Evolutionary conservation across 2,329 filamentous ascomycete genomes (phyloP).

Genomic region (Xylaria sp.): DNA sequence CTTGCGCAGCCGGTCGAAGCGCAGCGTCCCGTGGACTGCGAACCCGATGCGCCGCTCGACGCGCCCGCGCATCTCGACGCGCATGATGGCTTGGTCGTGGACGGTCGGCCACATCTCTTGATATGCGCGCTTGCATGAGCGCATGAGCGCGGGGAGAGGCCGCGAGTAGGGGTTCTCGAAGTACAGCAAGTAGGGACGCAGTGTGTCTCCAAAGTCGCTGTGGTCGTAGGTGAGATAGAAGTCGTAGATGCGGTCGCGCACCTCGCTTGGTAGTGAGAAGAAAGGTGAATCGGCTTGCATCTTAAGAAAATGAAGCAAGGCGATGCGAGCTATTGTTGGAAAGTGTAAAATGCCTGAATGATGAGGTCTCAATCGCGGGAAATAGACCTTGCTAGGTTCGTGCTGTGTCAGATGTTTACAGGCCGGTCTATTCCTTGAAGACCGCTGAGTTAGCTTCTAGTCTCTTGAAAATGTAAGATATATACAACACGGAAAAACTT

Average conservation of each 20-base stretch:
- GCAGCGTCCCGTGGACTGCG: conserved; percentile 47
- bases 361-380: not conserved
- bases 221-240: conserved; percentile 43
- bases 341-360: not conserved
- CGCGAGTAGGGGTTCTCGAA: conserved; percentile 33
- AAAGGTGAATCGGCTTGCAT: conserved; percentile 33
- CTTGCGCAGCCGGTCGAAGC: conserved; percentile 42
- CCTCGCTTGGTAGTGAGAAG: conserved; percentile 41
- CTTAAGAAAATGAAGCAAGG: not conserved
- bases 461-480: too few species aligned
- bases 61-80: conserved; percentile 43
- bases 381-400: too few species aligned
- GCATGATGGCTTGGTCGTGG: conserved; percentile 43
- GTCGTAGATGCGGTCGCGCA: conserved; percentile 45
- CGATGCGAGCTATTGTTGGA: not conserved
- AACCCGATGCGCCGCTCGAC: conserved; percentile 46
- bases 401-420: too few species aligned
- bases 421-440: too few species aligned
- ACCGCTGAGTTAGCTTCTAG: too few species aligned
- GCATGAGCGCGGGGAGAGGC: conserved; percentile 42
- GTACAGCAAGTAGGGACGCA: conserved; percentile 41
- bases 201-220: conserved; percentile 41
- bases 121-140: conserved; percentile 40
- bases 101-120: conserved; percentile 42
- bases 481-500: too few species aligned